Evolutionary conservation across 768 basidiomycete species (phyloP).

Genomic region (Jaapia argillacea): DNA sequence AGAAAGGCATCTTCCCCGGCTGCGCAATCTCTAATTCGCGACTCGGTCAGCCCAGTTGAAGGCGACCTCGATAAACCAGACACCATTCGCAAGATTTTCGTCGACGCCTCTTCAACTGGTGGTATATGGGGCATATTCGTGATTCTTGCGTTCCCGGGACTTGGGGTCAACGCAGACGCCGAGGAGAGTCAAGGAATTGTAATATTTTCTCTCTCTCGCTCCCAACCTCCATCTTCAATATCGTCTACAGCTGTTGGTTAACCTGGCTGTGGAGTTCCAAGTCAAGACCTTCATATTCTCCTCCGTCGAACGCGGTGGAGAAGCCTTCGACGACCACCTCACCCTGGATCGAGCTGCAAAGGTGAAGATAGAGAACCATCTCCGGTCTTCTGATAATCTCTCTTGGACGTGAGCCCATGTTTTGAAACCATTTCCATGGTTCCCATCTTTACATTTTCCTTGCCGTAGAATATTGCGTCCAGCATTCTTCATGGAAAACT

Average conservation of each 20-base stretch:
- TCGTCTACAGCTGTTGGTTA: slow-evolving; percentile 19
- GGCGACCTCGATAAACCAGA: too few species aligned
- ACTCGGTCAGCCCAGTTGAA: too few species aligned
- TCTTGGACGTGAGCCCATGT: slow-evolving; percentile 25
- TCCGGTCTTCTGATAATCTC: slow-evolving; percentile 20
- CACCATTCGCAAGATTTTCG: too few species aligned
- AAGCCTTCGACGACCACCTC: slow-evolving; percentile 21
- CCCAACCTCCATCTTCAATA: not conserved
- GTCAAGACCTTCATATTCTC: slow-evolving; percentile 27
- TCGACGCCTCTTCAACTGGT: too few species aligned
- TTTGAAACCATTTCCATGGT: not conserved
- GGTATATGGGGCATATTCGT: slow-evolving; percentile 32
- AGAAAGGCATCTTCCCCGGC: too few species aligned
- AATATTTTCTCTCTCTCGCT: not conserved
- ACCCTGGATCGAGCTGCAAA: slow-evolving; percentile 23
- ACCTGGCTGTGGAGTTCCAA: slow-evolving; percentile 25
- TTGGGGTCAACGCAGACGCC: slow-evolving; percentile 27
- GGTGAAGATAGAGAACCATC: slow-evolving; percentile 25
- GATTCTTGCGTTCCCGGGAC: slow-evolving; percentile 28
- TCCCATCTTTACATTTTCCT: too few species aligned
- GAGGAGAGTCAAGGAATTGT: slow-evolving; percentile 32
- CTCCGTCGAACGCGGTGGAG: slow-evolving; percentile 27
- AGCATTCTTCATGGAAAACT: too few species aligned
- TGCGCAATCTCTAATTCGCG: too few species aligned
- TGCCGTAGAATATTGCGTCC: too few species aligned